phyloP scores from a whole-genome alignment of 176 grass and related monocot species.

The Carex kokanica region DNA sequence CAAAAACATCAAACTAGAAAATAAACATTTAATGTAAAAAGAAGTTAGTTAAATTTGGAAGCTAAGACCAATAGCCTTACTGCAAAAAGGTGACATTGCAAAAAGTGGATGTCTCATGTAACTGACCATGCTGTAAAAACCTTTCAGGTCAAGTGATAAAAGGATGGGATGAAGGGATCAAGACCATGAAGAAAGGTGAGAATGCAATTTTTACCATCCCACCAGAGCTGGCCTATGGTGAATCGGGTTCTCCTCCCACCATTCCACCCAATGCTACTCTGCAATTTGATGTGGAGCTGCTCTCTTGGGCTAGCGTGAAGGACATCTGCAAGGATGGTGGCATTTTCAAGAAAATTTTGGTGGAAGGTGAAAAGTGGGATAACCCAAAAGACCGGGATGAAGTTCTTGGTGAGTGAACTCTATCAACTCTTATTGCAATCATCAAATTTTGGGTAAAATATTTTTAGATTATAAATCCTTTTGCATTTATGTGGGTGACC shows the following conservation, averaged over 20 bases:
- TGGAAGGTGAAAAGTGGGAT: conserved; percentile 83
- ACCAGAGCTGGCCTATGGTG: conserved; percentile 73
- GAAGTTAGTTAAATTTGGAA: not conserved
- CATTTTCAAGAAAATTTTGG: conserved; percentile 69
- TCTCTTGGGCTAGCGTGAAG: conserved; percentile 71
- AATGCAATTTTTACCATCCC: conserved; percentile 84
- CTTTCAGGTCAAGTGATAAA: conserved; percentile 76
- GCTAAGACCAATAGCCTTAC: not conserved
- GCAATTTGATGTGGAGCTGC: conserved; percentile 78
- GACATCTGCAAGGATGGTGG: conserved; percentile 85
- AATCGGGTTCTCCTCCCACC: conserved; percentile 61
- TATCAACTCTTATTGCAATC: not conserved
- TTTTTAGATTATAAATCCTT: not conserved
- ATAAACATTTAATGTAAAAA: not conserved
- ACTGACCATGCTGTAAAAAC: not conserved
- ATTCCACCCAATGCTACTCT: conserved; percentile 71
- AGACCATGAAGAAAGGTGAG: conserved; percentile 91
- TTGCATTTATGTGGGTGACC: not conserved
- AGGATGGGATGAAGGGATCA: conserved; percentile 87
- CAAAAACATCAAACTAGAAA: not conserved
- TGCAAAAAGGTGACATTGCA: not conserved
- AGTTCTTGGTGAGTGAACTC: conserved; percentile 51
- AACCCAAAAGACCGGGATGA: conserved; percentile 83
- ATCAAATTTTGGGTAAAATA: not conserved
- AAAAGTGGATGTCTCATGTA: not conserved